Evolutionary conservation across 1,139 yeast species (phyloP), one percentile per base, ranked within the genome.

Genomic region (Pichia sp.): DNA sequence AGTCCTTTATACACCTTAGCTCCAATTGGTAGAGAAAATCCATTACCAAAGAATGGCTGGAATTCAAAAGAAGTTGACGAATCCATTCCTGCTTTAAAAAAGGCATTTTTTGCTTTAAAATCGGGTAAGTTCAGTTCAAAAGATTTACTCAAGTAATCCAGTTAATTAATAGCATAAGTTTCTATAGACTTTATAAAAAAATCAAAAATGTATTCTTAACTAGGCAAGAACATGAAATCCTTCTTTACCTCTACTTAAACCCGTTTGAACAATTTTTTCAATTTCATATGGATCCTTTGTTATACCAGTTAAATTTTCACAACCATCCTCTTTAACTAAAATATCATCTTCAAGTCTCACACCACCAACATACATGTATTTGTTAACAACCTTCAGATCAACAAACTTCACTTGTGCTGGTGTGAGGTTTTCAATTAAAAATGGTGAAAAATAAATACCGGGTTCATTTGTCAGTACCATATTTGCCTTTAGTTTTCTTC

Each of bases 381-480:
- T 81, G 52, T 87, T 83, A 58, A 93, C 74, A 2, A 84, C 81
- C 0, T 79, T 81, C 59, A 70, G 68, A 64, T 89, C 76, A 55
- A 93, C 84, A 67, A 72, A 88, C 63, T 81, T 81, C 43, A 73
- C 64, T 62, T 81, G 80, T 39, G 73, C 70, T 3, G 81, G 79
- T 58, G 83, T 79, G 3, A 80, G 79, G 39, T 84, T 81, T 53
- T 86, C 81, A 50, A 93, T 74, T 63, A 91, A 73, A 63, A 83
- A 87, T 42, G 91, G 88, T 49, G 93, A 87, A 70, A 93, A 93
- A 68, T 93, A 93, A 58, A 86, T 77, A 42, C 99, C 99, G 5
- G 99, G 99, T 68, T 93, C 99, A 60, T 91, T 89, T 1, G 99
- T 93, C 7, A 93, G 78, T 29, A 87, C 93, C 96, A 91, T 89